Conservation (phyloP, 2,329 filamentous ascomycete genomes). For the Alternaria arborescens region DNA sequence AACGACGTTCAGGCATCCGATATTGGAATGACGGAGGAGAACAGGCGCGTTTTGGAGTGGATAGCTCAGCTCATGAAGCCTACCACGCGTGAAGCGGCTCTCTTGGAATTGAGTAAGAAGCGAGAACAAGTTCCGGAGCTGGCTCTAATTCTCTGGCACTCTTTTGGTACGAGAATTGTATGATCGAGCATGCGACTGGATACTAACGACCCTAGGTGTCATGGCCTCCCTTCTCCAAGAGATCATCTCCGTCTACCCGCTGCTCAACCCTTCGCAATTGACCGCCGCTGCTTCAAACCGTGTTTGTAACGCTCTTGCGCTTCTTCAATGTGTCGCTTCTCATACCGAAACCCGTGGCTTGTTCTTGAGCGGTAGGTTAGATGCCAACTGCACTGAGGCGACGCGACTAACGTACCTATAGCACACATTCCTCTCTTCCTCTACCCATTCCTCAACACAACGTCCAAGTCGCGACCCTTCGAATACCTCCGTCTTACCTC, state of each 20-base stretch:
- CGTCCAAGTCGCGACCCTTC: constrained; percentile 95
- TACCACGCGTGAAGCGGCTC: constrained; percentile 83
- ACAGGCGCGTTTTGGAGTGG: constrained; percentile 89
- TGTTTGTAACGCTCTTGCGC: constrained; percentile 94
- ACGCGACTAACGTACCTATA: constrained; percentile 51
- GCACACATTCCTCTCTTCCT: constrained; percentile 97
- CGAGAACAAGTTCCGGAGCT: constrained; percentile 96
- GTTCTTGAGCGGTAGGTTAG: constrained; percentile 80
- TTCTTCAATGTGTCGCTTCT: constrained; percentile 95
- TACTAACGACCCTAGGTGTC: constrained; percentile 69
- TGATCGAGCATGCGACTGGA: not conserved
- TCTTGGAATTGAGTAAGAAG: constrained; percentile 98
- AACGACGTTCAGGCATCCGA: constrained; percentile 51
- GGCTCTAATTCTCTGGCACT: constrained; percentile 96
- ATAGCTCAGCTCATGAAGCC: constrained; percentile 92
- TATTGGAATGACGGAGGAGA: constrained; percentile 79
- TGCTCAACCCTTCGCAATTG: constrained; percentile 95
- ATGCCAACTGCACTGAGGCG: not conserved
- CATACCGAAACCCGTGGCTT: constrained; percentile 95
- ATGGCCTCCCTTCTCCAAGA: constrained; percentile 98
- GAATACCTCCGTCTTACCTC: constrained; percentile 97
- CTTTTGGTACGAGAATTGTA: constrained; percentile 73
- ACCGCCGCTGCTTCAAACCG: constrained; percentile 97
- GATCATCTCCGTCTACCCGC: constrained; percentile 97
- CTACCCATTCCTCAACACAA: constrained; percentile 98